Percentiles rank a stretch among this genome's conserved stretches.
Conservation (phyloP, 1,139 yeast species). For the Kazachstania sp. region DNA sequence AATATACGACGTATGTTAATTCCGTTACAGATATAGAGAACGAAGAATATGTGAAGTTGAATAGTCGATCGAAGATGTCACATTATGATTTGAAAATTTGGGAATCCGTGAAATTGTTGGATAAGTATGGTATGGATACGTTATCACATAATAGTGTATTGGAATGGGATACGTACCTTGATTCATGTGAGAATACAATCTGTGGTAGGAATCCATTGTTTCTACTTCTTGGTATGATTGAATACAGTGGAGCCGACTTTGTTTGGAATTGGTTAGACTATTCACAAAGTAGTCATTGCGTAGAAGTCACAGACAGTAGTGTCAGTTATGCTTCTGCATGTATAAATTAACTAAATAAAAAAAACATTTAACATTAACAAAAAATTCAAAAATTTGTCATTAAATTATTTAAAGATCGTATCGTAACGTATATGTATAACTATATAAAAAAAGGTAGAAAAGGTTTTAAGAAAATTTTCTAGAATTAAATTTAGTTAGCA, state of each 20-base stretch:
- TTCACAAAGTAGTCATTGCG: conserved; percentile 62
- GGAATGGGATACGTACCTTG: conserved; percentile 61
- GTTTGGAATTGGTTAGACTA: conserved; percentile 71
- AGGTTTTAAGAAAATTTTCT: neutral
- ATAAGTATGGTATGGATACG: conserved; percentile 58
- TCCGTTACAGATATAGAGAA: conserved; percentile 15
- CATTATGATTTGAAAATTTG: conserved; percentile 37
- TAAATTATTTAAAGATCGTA: conserved; percentile 3
- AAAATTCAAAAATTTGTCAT: conserved; percentile 3
- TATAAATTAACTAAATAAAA: conserved; percentile 8
- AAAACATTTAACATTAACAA: neutral
- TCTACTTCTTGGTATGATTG: conserved; percentile 42
- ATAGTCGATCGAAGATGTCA: conserved; percentile 16
- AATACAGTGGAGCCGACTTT: conserved; percentile 6
- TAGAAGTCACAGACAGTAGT: conserved; percentile 52
- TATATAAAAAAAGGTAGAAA: conserved; percentile 1
- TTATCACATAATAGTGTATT: neutral
- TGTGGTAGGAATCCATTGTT: conserved; percentile 87
- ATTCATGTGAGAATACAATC: conserved; percentile 71
- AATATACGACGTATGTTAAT: conserved; percentile 50
- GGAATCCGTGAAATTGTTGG: conserved; percentile 65
- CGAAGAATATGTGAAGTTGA: conserved; percentile 24
- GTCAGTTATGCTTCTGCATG: conserved; percentile 89
- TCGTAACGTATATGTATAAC: conserved; percentile 1
- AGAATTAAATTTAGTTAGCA: conserved; percentile 7